Base-by-base conservation (phyloP, 805 yeast species). In the Debaryomyces castellii region DNA sequence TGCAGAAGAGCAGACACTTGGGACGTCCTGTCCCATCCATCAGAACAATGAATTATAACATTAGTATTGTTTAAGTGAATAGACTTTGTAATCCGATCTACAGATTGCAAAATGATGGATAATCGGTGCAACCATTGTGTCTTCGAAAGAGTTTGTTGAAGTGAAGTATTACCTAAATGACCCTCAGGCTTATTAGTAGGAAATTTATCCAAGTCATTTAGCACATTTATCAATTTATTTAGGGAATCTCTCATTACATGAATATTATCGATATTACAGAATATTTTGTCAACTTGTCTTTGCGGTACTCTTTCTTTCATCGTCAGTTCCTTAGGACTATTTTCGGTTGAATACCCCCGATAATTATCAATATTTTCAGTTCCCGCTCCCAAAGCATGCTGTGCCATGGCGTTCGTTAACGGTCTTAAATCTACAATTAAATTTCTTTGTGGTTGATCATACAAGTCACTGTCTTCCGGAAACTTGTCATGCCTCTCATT, bases 1-100 rank as follows among this genome's bases (percentile, higher is more conserved):
- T 92, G 92, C 20, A 91, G 80, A 49, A 94, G 68, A 2, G 96
- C 85, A 5, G 90, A 77, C 1, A 91, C 80, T 60, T 94, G 98
- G 0, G 97, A 82, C 0, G 99, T 94, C 47, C 99, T 73, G 61
- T 94, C 99, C 99, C 99, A 94, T 1, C 99, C 99, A 69, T 94
- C 99, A 0, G 97, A 89, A 62, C 99, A 94, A 68, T 94, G 99
- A 5, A 94, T 78, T 8, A 94, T 61, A 3, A 92, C 76, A 62
- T 92, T 95, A 16, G 94, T 86, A 50, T 83, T 81, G 63, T 89
- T 89, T 54, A 85, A 80, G 44, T 88, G 87, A 18, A 94, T 77
- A n/a, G 92, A 86, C 58, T 89, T 85, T 21, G 86, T 81, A 39
- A 94, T 78, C 28, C 87, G 76, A 45, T 87, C 91, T 0, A 90